phyloP scores from a whole-genome alignment of 192 early-diverging fungal genomes.

The Bifiguratus adelaidae region DNA sequence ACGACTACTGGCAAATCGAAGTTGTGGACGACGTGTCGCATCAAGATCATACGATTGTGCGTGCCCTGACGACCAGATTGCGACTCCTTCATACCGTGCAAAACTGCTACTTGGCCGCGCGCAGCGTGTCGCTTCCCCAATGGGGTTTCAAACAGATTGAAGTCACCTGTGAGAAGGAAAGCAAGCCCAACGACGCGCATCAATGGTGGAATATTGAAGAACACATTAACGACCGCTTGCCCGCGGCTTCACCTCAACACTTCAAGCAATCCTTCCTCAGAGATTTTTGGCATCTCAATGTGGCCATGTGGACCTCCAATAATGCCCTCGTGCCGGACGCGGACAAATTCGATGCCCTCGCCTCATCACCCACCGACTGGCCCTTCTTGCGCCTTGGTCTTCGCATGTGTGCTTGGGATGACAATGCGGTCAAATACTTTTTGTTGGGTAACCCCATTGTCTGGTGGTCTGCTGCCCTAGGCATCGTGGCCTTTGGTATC shows the following conservation, averaged over 20 bases:
- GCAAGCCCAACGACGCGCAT: slow-evolving; percentile 39
- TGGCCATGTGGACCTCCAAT: slow-evolving; percentile 94
- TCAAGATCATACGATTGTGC: slow-evolving; percentile 33
- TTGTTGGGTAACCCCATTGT: slow-evolving; percentile 88
- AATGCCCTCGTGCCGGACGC: slow-evolving; percentile 89
- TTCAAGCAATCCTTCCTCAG: slow-evolving; percentile 69
- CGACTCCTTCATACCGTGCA: slow-evolving; percentile 59
- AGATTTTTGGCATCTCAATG: slow-evolving; percentile 84
- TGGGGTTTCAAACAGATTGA: slow-evolving; percentile 97
- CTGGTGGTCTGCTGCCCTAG: slow-evolving; percentile 70
- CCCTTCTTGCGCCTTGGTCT: slow-evolving; percentile 77
- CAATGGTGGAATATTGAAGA: slow-evolving; percentile 92
- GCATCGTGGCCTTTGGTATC: slow-evolving; percentile 24
- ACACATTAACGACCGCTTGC: slow-evolving; percentile 74
- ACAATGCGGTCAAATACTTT: slow-evolving; percentile 77
- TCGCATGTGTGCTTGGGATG: slow-evolving; percentile 91
- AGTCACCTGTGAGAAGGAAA: slow-evolving; percentile 73
- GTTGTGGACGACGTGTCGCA: slow-evolving; percentile 57
- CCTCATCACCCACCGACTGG: slow-evolving; percentile 82
- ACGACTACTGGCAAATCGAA: slow-evolving; percentile 91
- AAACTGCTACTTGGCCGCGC: slow-evolving; percentile 69
- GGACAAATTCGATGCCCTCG: slow-evolving; percentile 78
- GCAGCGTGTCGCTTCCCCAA: slow-evolving; percentile 69
- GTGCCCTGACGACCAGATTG: slow-evolving; percentile 72
- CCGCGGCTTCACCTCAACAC: slow-evolving; percentile 43